Evolutionary conservation across 202 grass and related monocot genomes (phyloP), one percentile per base, ranked within the genome.

Genomic region (Panicum virgatum): DNA sequence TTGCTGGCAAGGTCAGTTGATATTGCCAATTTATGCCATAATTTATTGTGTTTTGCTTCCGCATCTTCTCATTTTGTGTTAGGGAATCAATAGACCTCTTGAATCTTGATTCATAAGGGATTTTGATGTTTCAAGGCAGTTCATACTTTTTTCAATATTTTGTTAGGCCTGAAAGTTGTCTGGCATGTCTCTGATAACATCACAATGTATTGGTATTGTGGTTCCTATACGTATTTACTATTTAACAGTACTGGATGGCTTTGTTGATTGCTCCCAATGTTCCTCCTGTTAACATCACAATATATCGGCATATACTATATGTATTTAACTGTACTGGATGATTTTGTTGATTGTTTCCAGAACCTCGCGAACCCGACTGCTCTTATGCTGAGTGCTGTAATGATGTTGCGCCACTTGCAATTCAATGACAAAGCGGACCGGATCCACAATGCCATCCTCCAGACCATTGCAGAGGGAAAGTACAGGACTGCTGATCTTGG

Each of bases 311-410:
- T 34, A 34, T 4, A 34, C 3, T 34, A 4, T 34, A 34, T 34
- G 13, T 42, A 12, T 90, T 63, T 50, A 44, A 75, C 30, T 34
- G 10, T 0, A 62, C 37, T 84, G 44, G 45, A 62, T 51, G 27
- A 5, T 61, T 47, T 47, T 87, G 19, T 69, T 39, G 18, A 46
- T 36, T 79, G 70, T 12, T n/a, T 91, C 34, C 87, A 98, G 96
- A 96, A 96, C 56, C 92, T 98, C 25, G 90, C 92, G 63, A 98
- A 98, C 79, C 90, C 96, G 5, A 98, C 96, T 52, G 96, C 96
- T 47, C 86, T 98, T 71, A 73, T 96, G 72, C 80, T 98, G 22
- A 98, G 96, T 86, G 76, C 92, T 83, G 96, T 98, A 79, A 98
- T 96, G 96, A 93, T 98, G 96, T 68, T 98, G 53, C 89, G 92